Evolutionary conservation across 2,329 filamentous ascomycete genomes (phyloP).

Genomic region (Alternaria longipes): DNA sequence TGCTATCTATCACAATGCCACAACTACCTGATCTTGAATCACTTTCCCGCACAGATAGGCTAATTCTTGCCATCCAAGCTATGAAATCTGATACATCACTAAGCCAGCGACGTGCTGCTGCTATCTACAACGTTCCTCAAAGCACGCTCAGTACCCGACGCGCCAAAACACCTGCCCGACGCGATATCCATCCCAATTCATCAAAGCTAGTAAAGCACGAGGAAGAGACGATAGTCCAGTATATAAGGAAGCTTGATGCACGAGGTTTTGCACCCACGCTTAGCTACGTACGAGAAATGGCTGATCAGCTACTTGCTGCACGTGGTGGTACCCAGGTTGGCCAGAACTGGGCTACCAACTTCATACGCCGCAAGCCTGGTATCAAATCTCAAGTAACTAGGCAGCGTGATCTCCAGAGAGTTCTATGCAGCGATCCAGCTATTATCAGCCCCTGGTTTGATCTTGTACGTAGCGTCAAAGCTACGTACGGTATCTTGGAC

Average conservation of each 20-base stretch:
- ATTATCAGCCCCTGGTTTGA: slow-evolving; percentile 15
- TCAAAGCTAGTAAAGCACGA: background rate
- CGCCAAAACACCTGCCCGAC: background rate
- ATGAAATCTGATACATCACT: background rate
- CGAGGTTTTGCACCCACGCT: background rate
- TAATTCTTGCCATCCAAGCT: background rate
- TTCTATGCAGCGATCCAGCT: slow-evolving; percentile 13
- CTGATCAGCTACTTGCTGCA: background rate
- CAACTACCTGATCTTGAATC: background rate
- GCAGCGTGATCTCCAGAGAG: background rate
- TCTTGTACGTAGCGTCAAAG: slow-evolving; percentile 10
- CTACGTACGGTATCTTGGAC: slow-evolving; percentile 19
- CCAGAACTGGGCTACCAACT: no score
- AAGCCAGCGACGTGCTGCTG: background rate
- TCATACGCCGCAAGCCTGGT: no score
- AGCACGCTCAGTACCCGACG: background rate
- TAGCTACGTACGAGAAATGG: background rate
- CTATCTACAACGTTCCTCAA: background rate
- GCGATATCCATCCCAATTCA: background rate
- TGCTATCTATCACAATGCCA: background rate
- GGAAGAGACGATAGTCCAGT: background rate
- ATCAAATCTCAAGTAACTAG: no score
- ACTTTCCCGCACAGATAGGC: background rate
- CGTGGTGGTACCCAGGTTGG: no score
- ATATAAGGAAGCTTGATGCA: background rate